Conservation (phyloP, 2,329 filamentous ascomycete genomes). For the Nannizzia gypsea region DNA sequence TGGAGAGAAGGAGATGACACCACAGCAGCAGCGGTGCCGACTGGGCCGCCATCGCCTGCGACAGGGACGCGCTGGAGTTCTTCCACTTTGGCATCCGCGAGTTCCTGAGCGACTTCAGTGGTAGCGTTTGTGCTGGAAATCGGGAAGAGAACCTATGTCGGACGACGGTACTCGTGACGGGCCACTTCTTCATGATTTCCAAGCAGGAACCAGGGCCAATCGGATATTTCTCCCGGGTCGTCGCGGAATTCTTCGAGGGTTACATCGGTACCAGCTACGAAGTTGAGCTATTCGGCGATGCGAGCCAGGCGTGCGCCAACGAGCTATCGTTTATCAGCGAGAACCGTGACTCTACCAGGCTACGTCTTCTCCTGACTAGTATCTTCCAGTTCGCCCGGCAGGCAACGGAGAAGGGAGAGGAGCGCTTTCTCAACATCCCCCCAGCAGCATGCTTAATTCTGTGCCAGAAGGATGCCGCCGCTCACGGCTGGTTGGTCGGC, state of each 20-base stretch:
- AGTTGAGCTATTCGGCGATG: neutral
- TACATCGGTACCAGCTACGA: neutral
- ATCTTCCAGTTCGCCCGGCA: neutral
- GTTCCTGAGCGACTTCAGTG: neutral
- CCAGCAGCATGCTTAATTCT: neutral
- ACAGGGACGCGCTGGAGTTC: neutral
- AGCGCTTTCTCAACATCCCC: neutral
- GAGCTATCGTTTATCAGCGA: neutral
- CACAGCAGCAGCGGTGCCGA: neutral
- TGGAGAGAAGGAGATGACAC: neutral
- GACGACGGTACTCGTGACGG: neutral
- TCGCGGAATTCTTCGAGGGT: neutral
- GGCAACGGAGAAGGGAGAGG: neutral
- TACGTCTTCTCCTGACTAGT: neutral
- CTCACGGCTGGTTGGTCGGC: neutral
- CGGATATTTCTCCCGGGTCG: neutral
- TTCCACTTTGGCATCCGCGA: neutral
- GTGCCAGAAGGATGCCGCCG: neutral
- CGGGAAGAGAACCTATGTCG: neutral
- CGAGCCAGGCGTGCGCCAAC: neutral
- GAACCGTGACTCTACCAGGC: neutral
- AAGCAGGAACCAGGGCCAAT: neutral
- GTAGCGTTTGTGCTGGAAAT: neutral
- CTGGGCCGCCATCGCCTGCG: neutral
- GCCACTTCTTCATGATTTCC: neutral